Base-by-base conservation (phyloP, 1,284 basidiomycete species). In the Ganoderma leucocontextum region DNA sequence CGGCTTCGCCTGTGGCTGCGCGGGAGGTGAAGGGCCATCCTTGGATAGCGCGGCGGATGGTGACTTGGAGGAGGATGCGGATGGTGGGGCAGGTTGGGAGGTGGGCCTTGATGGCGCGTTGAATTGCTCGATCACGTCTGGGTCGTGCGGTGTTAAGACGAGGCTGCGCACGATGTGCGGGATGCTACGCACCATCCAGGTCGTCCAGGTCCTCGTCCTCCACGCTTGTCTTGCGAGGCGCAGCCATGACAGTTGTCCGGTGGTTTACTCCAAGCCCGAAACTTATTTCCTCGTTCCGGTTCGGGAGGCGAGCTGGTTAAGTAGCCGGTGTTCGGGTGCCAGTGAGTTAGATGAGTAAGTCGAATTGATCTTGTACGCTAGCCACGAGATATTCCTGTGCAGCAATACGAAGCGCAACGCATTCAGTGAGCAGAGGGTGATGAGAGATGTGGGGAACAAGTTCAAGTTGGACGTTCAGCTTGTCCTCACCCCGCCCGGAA, bases 161-260 rank as follows among this genome's bases (percentile, higher is more conserved):
- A 36, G 12, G 9, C 8, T 36, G 17, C 6, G 15, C 9, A 4
- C 22, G 33, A 44, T 7, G 22, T 15, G 41, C 44, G 55, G 39
- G 17, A 60, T 42, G 12, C 33, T 57, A 71, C 85, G 67, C 67
- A 91, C 91, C 91, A 74, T 93, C 92, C 60, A 93, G 86, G 76
- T 93, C 91, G 74, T 93, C 91, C 41, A 93, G 78, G 78, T 93
- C 90, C 12, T 92, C 91, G 12, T 91, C 91, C 53, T 83, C 81
- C 10, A 74, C 74, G 6, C 64, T 72, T 19, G 69, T 36, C 62
- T 72, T 76, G 29, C 65, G 74, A 6, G 74, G 68, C 13, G 70
- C 66, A 6, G 72, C 70, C 74, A 75, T 75, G 41, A 41, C 41
- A 8, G 39, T 42, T 35, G 52, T 7, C 7, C 13, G 29, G 22